Base-by-base conservation (phyloP, 2,329 filamentous ascomycete species). In the Cercospora janseana region DNA sequence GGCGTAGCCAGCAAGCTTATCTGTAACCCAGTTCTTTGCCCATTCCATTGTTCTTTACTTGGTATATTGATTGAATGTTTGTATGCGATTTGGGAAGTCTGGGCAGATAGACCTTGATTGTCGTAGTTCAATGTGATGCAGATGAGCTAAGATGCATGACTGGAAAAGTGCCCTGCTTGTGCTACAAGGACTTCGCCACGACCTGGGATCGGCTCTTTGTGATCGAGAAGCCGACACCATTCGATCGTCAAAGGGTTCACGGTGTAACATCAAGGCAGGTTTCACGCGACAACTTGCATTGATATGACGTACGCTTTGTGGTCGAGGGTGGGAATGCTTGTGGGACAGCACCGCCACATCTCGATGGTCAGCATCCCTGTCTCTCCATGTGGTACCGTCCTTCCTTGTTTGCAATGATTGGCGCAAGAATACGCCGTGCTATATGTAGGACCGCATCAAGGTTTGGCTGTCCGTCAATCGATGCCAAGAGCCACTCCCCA, bases 1-100 rank as follows among this genome's bases (percentile, higher is more conserved):
- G 20, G 67, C 55, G 54, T 64, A 64, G 51, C 59, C 60, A 34
- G 60, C 58, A 32, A 66, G 63, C 44, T 60, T 65, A 51, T 67
- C 62, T 27, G 57, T 48, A n/a, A 62, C 61, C 59, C 63, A 62
- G 45, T 66, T 58, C 40, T 63, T 61, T 10, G 63, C 60, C 49
- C 60, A 65, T 44, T 64, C 56, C 41, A 61, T 60, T 35, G 50
- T 35, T 21, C 9, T 35, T 10, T 38, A 35, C 24, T 24, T n/a
- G n/a, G n/a, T n/a, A n/a, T n/a, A n/a, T n/a, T n/a, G 13, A 8
- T 24, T 6, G 18, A 23, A 13, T 7, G 6, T 6, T 9, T 38
- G 24, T 3, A 3, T 38, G 7, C 5, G 5, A 13, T 4, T 7
- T 28, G 6, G 10, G 27, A 37, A 37, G 9, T 37, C 9, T 4